Evolutionary conservation across 352 stramenopile species (phyloP).

Genomic region (Phytophthora multivora): DNA sequence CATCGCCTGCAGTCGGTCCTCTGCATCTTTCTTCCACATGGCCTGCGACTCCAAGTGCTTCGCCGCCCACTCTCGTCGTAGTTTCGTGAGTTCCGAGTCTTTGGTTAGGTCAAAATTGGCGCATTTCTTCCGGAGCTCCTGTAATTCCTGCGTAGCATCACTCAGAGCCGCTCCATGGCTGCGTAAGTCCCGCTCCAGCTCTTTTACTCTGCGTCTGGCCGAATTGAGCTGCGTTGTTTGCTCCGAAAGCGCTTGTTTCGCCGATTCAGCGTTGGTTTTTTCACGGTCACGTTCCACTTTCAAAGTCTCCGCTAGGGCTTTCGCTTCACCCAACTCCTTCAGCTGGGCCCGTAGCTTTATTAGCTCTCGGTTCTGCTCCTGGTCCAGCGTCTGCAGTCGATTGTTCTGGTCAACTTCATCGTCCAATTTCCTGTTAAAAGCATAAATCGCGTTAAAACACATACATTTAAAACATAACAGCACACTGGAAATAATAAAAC

Average conservation of each 20-base stretch:
- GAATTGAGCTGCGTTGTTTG: slow-evolving; percentile 73
- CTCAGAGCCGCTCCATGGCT: slow-evolving; percentile 48
- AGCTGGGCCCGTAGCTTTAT: slow-evolving; percentile 76
- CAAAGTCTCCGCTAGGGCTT: slow-evolving; percentile 56
- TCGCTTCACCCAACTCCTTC: slow-evolving; percentile 68
- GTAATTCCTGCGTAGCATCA: slow-evolving; percentile 67
- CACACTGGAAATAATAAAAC: background rate
- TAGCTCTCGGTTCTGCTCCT: slow-evolving; percentile 81
- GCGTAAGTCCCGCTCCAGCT: slow-evolving; percentile 74
- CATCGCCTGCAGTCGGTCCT: slow-evolving; percentile 70
- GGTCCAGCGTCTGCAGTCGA: slow-evolving; percentile 73
- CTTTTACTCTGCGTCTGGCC: slow-evolving; percentile 68
- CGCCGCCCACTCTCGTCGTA: slow-evolving; percentile 77
- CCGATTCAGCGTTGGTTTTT: slow-evolving; percentile 61
- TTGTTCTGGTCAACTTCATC: slow-evolving; percentile 77
- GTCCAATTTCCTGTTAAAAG: slow-evolving; percentile 59
- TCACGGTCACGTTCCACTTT: slow-evolving; percentile 60
- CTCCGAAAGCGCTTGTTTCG: slow-evolving; percentile 77
- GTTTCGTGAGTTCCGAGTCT: slow-evolving; percentile 67
- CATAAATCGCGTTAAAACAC: slow-evolving; percentile 9
- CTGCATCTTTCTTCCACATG: slow-evolving; percentile 80
- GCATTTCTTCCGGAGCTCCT: slow-evolving; percentile 78
- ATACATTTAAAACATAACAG: background rate
- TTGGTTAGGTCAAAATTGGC: slow-evolving; percentile 72
- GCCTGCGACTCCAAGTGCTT: slow-evolving; percentile 78